Percentiles rank a stretch among this genome's conserved stretches.
Conservation (phyloP, 2,329 filamentous ascomycete genomes). For the Chrysoporthe puriensis region DNA sequence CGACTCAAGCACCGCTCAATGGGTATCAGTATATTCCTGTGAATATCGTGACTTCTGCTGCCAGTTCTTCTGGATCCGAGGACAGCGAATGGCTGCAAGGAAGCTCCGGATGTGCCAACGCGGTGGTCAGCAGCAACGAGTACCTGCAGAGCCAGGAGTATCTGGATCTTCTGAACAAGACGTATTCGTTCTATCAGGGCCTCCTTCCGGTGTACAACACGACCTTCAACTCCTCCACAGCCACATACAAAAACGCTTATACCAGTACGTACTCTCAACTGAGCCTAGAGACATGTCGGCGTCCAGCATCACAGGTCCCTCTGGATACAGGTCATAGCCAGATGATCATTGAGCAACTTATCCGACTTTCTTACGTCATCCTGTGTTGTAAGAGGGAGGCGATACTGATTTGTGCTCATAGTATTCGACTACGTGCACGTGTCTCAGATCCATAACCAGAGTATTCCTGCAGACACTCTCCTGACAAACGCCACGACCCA, state of each 20-base stretch:
- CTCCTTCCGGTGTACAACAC: slow-evolving; percentile 59
- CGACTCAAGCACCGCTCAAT: slow-evolving; percentile 68
- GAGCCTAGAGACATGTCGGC: neutral
- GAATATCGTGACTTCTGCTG: slow-evolving; percentile 58
- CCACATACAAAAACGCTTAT: slow-evolving; percentile 64
- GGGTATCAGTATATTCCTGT: slow-evolving; percentile 88
- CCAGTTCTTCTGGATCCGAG: slow-evolving; percentile 59
- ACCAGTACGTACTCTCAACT: slow-evolving; percentile 50
- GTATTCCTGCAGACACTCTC: slow-evolving; percentile 61
- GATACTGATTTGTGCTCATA: slow-evolving; percentile 34
- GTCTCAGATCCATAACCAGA: slow-evolving; percentile 61
- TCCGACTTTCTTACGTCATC: neutral
- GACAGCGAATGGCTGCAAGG: slow-evolving; percentile 63
- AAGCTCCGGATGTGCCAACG: slow-evolving; percentile 58
- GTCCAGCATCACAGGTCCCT: too few relatives aligned
- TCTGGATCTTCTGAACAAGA: slow-evolving; percentile 47
- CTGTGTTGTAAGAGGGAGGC: neutral
- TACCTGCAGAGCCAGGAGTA: slow-evolving; percentile 57
- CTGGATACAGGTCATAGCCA: too few relatives aligned
- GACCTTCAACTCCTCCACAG: slow-evolving; percentile 50
- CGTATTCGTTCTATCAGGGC: slow-evolving; percentile 62
- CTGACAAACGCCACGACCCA: slow-evolving; percentile 62
- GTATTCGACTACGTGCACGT: slow-evolving; percentile 66
- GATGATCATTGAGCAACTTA: too few relatives aligned
- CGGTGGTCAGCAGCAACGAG: slow-evolving; percentile 57